Conservation (phyloP, 2,329 filamentous ascomycete genomes). For the Fusarium succisae region DNA sequence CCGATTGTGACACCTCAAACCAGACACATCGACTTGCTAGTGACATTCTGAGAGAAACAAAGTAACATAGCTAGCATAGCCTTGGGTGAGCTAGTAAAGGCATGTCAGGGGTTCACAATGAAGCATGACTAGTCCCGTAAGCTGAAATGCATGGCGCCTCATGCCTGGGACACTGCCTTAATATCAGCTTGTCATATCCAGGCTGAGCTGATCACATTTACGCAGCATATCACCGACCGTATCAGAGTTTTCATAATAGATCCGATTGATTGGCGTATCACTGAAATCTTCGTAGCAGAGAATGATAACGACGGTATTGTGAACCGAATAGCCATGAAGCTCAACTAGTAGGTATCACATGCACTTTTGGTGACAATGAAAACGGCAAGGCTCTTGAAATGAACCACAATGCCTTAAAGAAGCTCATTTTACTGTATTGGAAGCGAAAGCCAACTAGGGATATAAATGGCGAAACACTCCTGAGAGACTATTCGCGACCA, state of each 20-base stretch:
- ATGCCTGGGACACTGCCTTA: not conserved
- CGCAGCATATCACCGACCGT: not conserved
- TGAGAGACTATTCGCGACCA: not conserved
- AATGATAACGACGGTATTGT: not conserved
- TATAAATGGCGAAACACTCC: not conserved
- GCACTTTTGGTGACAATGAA: not conserved
- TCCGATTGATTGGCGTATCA: not conserved
- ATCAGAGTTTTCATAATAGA: not conserved
- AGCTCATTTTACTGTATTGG: not conserved
- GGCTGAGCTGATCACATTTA: not conserved
- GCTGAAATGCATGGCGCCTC: constrained; percentile 17
- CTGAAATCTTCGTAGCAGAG: not conserved
- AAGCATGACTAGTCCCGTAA: not conserved
- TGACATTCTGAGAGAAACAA: not conserved
- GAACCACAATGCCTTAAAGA: no score
- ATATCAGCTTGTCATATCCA: constrained; percentile 17
- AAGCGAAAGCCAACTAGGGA: not conserved
- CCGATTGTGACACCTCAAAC: constrained; percentile 25
- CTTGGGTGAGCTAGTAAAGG: constrained; percentile 15
- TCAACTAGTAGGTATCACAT: not conserved
- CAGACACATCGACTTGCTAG: constrained; percentile 20
- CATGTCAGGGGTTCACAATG: constrained; percentile 3
- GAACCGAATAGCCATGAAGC: not conserved
- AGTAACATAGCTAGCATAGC: not conserved
- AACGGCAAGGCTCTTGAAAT: not conserved